A percentile compares a stretch with the other conserved stretches of the same genome.
Evolutionary conservation across 495 filamentous ascomycete genomes (phyloP).

Genomic region (Penicillium antarcticum): DNA sequence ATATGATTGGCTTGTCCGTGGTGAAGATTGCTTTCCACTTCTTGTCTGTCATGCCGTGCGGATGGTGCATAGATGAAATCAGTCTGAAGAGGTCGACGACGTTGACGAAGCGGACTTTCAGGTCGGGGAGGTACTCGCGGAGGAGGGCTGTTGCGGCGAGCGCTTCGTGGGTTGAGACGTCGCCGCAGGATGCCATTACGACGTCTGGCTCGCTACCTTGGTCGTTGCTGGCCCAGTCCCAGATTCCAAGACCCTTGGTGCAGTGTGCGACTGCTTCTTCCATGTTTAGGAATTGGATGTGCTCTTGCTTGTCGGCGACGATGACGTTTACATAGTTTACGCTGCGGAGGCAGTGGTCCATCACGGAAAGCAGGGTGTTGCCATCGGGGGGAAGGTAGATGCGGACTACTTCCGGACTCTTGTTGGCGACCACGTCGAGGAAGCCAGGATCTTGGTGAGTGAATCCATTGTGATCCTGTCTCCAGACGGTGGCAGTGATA

Average conservation of each 20-base stretch:
- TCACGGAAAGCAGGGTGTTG: slow-evolving; percentile 65
- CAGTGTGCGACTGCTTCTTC: slow-evolving; percentile 65
- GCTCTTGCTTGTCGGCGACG: slow-evolving; percentile 72
- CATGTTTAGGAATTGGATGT: slow-evolving; percentile 68
- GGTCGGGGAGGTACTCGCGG: slow-evolving; percentile 57
- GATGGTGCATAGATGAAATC: slow-evolving; percentile 59
- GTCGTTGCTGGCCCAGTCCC: slow-evolving; percentile 58
- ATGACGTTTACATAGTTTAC: slow-evolving; percentile 75
- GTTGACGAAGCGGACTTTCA: slow-evolving; percentile 74
- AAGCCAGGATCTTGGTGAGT: slow-evolving; percentile 77
- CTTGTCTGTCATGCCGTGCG: slow-evolving; percentile 60
- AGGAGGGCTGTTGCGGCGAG: slow-evolving; percentile 66
- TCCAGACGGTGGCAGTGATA: slow-evolving; percentile 70
- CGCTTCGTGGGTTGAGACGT: slow-evolving; percentile 66
- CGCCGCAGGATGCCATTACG: slow-evolving; percentile 68
- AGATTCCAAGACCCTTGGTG: slow-evolving; percentile 63
- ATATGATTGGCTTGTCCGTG: slow-evolving; percentile 62
- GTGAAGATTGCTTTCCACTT: slow-evolving; percentile 68
- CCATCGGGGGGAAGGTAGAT: slow-evolving; percentile 76
- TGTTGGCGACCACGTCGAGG: slow-evolving; percentile 72
- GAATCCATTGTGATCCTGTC: slow-evolving; percentile 78
- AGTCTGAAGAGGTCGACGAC: slow-evolving; percentile 74
- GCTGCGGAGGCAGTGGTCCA: slow-evolving; percentile 66
- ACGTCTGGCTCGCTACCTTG: slow-evolving; percentile 61
- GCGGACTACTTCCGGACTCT: slow-evolving; percentile 68